phyloP scores from a whole-genome alignment of 495 filamentous ascomycete genomes.

The Talaromyces borbonicus region DNA sequence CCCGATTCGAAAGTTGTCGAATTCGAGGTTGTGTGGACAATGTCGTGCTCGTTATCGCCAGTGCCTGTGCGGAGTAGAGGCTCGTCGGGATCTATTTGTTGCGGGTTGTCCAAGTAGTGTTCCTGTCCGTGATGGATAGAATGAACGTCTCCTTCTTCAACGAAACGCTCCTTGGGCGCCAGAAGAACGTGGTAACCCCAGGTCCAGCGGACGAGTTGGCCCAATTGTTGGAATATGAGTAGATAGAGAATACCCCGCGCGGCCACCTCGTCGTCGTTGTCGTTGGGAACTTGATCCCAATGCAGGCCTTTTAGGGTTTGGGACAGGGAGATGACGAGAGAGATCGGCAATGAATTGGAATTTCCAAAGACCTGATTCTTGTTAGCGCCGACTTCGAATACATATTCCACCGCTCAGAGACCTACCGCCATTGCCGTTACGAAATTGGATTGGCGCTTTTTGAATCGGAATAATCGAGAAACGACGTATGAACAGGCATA shows the following conservation, averaged over 20 bases:
- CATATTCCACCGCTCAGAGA: constrained; percentile 4
- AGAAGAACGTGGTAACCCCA: constrained; percentile 95
- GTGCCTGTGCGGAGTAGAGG: constrained; percentile 30
- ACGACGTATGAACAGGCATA: constrained; percentile 63
- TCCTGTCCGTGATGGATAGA: constrained; percentile 53
- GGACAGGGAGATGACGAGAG: constrained; percentile 85
- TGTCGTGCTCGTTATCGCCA: constrained; percentile 17
- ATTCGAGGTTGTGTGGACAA: constrained; percentile 13
- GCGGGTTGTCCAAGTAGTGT: constrained; percentile 54
- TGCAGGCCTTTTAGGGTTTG: constrained; percentile 85
- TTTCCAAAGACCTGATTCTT: constrained; percentile 77
- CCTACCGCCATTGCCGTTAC: constrained; percentile 88
- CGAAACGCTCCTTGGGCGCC: constrained; percentile 54
- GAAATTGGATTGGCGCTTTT: constrained; percentile 79
- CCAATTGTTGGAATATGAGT: constrained; percentile 94
- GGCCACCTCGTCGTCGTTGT: constrained; percentile 91
- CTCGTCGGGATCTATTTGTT: constrained; percentile 35
- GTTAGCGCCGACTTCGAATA: neutral
- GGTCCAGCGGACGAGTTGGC: constrained; percentile 91
- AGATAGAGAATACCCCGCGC: constrained; percentile 92
- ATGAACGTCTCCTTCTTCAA: constrained; percentile 50
- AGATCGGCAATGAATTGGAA: constrained; percentile 96
- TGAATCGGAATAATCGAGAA: constrained; percentile 65
- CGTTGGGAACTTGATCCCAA: constrained; percentile 81
- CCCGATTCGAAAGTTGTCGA: constrained; percentile 28